Evolutionary conservation across 495 filamentous ascomycete species (phyloP), one percentile per base, ranked within the genome.

Genomic region (Penicillium crystallinum): DNA sequence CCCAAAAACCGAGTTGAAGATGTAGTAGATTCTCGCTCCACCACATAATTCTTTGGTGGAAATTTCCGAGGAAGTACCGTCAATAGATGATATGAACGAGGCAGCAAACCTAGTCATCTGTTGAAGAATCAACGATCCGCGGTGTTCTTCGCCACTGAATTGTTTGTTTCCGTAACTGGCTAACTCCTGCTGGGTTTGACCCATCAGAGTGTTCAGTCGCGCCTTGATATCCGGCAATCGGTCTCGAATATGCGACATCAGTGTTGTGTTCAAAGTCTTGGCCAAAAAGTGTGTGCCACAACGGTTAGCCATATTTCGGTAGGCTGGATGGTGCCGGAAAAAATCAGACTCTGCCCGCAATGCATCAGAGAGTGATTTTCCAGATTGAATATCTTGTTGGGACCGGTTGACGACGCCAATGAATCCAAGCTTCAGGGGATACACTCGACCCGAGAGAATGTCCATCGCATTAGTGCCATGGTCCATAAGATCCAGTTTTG

Each of bases 1-100:
- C 41, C 93, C 95, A 69, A 97, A 99, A 12, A 99, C 95, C 34
- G 92, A 96, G 69, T 99, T 99, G 77, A 99, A 99, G 46, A 99
- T 97, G 69, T 99, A 99, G 71, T 99, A 99, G 54, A 99, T 97
- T 21, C 93, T 82, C 15, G 93, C 93, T 52, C 93, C 93, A 58
- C 93, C 93, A 62, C 93, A 96, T 4, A 99, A 85, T 63, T 99
- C 93, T 68, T 97, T 97, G 6, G 93, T 99, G 7, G 95, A 97
- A 53, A 99, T 97, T 62, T 99, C 95, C 19, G 91, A 95, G 0
- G 91, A 96, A 15, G 93, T 97, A 66, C 93, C 93, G 64, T 99
- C 93, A 59, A 99, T 99, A 9, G 93, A 97, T 6, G 93, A 93
- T 63, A 97, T 97, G 73, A 99, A 99, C 2, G 91, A 95, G 1